Evolutionary conservation across 2,329 filamentous ascomycete species (phyloP), one percentile per base, ranked within the genome.

Genomic region (Penicillium psychrosexuale): DNA sequence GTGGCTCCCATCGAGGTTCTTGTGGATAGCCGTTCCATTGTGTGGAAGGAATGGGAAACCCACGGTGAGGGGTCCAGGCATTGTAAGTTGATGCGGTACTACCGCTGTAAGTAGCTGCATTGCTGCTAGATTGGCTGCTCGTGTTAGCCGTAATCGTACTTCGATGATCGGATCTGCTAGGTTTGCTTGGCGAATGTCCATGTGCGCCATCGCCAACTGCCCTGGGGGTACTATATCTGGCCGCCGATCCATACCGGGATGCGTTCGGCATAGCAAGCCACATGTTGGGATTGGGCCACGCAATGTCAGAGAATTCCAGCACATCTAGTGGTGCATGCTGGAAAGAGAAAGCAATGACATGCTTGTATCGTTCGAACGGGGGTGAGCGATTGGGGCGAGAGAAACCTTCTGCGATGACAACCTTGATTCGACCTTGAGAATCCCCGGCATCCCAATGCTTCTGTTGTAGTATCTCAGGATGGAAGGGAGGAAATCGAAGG

Each of bases 281-380:
- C 86, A 91, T 89, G 15, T 77, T 73, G 19, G 82, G 75, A 67
- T 89, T 91, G 8, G 90, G 90, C 89, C 90, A 95, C 2, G 90
- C 89, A 65, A 95, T 91, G 3, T 82, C 82, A 2, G 84, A 85
- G 57, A 77, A 79, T 71, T 94, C 88, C 30, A 95, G 80, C 24
- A 92, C 78, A 39, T 88, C 90, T 90, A 89, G 74, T 1, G 91
- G 90, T 33, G 89, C 91, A 76, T 94, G 89, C 66, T 94, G 89
- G 65, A 95, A 96, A 1, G 90, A 87, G 71, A 96, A 94, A 13
- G 83, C 82, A 24, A 91, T 82, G 42, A 91, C 73, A 64, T 92
- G 90, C 66, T 87, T 88, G 58, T 89, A 77, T 38, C 84, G 78
- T 63, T 90, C 85, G 60, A 89, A 84, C 0, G 84, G 82, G 5